Conservation (phyloP, 352 stramenopile species). For the Pseudoperonospora humuli region DNA sequence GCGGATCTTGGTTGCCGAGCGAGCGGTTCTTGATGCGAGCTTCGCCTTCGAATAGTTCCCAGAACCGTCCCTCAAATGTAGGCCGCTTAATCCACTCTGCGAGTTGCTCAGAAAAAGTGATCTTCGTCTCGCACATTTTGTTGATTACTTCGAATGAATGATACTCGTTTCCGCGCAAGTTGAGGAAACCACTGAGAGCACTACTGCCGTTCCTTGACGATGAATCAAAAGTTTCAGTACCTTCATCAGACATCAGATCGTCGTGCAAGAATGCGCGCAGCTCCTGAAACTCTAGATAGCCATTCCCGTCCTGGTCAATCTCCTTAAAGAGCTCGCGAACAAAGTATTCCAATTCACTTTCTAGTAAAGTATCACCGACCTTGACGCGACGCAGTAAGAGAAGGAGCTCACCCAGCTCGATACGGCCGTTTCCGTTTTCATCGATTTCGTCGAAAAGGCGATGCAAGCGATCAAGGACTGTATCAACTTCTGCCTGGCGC, state of each 20-base stretch:
- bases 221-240: conserved; percentile 4
- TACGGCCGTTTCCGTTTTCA: conserved; percentile 51
- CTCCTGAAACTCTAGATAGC: conserved; percentile 93
- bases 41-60: conserved; percentile 55
- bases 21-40: conserved; percentile 34
- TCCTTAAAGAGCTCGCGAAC: conserved; percentile 71
- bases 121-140: conserved; percentile 47
- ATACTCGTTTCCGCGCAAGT: conserved; percentile 63
- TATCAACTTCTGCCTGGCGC: conserved; percentile 45
- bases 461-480: conserved; percentile 43
- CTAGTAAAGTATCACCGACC: conserved; percentile 50
- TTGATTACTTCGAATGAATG: conserved; percentile 55
- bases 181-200: conserved; percentile 46
- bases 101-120: conserved; percentile 38
- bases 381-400: conserved; percentile 56
- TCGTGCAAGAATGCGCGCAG: conserved; percentile 76
- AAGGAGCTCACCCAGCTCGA: conserved; percentile 56
- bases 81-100: conserved; percentile 37
- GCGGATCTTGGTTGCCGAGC: conserved; percentile 31
- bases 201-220: conserved; percentile 28
- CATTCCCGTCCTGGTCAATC: conserved; percentile 89
- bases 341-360: conserved; percentile 59
- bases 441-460: conserved; percentile 70
- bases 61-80: conserved; percentile 45
- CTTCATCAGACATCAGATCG: conserved; percentile 34